Percentiles rank a stretch among this genome's conserved stretches.
Evolutionary conservation across 805 yeast species (phyloP).

Genomic region (Yarrowia deformans): DNA sequence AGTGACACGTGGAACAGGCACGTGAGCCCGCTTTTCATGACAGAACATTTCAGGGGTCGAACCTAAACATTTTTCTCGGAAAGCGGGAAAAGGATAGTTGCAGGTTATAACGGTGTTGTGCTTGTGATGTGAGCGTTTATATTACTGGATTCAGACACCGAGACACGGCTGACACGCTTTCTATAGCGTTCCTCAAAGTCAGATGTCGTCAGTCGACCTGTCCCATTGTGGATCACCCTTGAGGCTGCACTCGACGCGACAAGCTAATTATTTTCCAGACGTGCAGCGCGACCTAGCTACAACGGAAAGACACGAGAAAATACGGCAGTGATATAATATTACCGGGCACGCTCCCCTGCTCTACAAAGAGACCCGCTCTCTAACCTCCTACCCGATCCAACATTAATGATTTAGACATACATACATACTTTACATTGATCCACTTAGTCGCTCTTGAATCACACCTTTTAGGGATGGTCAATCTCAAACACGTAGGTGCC

Average conservation of each 20-base stretch:
- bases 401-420: background rate
- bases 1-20: background rate
- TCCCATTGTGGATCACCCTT: background rate
- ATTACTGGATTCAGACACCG: background rate
- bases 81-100: slow-evolving; percentile 11
- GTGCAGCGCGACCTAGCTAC: too few species aligned
- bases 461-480: slow-evolving; percentile 15
- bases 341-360: too few species aligned
- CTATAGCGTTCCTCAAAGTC: background rate
- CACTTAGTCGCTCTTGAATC: slow-evolving; percentile 2
- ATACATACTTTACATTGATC: slow-evolving; percentile 24
- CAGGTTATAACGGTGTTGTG: background rate
- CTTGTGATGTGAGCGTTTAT: slow-evolving; percentile 11
- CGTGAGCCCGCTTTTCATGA: background rate
- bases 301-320: background rate
- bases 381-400: too few species aligned
- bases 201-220: background rate
- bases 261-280: too few species aligned
- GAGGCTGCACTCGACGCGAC: background rate
- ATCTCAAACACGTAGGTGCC: slow-evolving; percentile 55
- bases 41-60: slow-evolving; percentile 19
- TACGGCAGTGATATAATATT: too few species aligned
- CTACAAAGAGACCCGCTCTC: too few species aligned
- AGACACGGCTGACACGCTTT: slow-evolving; percentile 1
- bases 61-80: slow-evolving; percentile 25